Conservation (phyloP, 208 protist genomes). For the Trypanosoma lewisi region DNA sequence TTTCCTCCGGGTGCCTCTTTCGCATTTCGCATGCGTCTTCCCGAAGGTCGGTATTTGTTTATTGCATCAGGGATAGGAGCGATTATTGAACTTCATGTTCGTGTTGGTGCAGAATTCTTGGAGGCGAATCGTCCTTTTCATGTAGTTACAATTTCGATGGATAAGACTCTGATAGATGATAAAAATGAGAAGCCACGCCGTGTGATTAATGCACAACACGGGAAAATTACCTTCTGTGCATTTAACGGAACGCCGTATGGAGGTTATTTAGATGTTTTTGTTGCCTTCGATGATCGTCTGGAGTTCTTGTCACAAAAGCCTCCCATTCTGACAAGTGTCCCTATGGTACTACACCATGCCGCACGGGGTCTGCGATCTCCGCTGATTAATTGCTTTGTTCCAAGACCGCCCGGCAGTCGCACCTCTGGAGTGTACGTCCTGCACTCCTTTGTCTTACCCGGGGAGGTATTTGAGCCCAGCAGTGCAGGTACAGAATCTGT, state of each 20-base stretch:
- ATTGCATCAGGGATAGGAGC: constrained; percentile 53
- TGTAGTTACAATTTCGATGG: constrained; percentile 13
- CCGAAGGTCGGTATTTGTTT: constrained; percentile 60
- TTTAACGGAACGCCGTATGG: constrained; percentile 70
- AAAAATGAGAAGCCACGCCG: background rate
- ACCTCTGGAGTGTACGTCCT: constrained; percentile 67
- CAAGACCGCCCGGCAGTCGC: constrained; percentile 47
- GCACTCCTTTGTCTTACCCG: constrained; percentile 52
- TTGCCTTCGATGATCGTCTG: constrained; percentile 61
- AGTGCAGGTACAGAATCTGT: constrained; percentile 15
- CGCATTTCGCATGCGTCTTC: constrained; percentile 47
- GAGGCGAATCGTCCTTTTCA: constrained; percentile 38
- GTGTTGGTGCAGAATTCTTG: constrained; percentile 45
- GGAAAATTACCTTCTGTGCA: constrained; percentile 71
- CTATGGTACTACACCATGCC: constrained; percentile 58
- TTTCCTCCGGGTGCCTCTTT: constrained; percentile 64
- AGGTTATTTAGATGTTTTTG: constrained; percentile 69
- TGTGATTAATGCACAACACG: constrained; percentile 52
- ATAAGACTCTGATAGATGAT: constrained; percentile 8
- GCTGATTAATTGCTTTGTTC: constrained; percentile 57
- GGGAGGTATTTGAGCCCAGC: constrained; percentile 48
- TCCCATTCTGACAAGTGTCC: constrained; percentile 55
- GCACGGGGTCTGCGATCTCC: constrained; percentile 70
- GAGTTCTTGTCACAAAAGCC: constrained; percentile 60
- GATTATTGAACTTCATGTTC: constrained; percentile 61